Evolutionary conservation across 345 rosid species (phyloP).

Genomic region (Boechera retrofracta): DNA sequence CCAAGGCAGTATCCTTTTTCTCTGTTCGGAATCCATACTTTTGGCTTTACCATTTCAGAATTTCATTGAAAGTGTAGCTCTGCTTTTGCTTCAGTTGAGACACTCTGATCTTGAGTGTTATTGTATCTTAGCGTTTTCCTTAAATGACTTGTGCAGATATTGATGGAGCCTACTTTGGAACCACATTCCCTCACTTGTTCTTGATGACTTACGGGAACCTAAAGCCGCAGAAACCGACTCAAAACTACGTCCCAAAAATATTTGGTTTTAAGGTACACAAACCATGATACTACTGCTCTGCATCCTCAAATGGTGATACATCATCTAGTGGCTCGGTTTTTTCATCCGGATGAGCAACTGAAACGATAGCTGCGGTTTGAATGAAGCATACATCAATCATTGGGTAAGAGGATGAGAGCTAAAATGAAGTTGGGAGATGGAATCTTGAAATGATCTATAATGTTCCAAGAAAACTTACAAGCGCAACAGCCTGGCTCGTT

Average conservation of each 20-base stretch:
- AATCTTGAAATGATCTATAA: slow-evolving; percentile 12
- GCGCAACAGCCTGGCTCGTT: slow-evolving; percentile 30
- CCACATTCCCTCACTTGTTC: slow-evolving; percentile 93
- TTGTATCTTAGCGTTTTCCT: slow-evolving; percentile 40
- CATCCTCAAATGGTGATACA: slow-evolving; percentile 16
- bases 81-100: background rate
- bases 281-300: slow-evolving; percentile 46
- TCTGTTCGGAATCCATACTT: background rate
- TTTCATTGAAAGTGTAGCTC: background rate
- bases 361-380: slow-evolving; percentile 13
- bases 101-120: slow-evolving; percentile 13
- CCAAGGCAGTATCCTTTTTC: slow-evolving; percentile 84
- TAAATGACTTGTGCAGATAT: slow-evolving; percentile 65
- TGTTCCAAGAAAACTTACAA: slow-evolving; percentile 7
- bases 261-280: slow-evolving; percentile 93
- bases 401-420: slow-evolving; percentile 14
- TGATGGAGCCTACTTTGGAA: slow-evolving; percentile 98
- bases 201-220: slow-evolving; percentile 84
- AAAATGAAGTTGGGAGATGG: slow-evolving; percentile 17
- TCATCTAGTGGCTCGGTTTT: slow-evolving; percentile 12
- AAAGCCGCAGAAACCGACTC: slow-evolving; percentile 81
- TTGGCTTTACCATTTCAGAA: background rate
- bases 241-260: slow-evolving; percentile 78
- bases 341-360: slow-evolving; percentile 15
- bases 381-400: slow-evolving; percentile 12